Base-by-base conservation (phyloP, 176 grass and related monocot genomes). In the Paspalum notatum region DNA sequence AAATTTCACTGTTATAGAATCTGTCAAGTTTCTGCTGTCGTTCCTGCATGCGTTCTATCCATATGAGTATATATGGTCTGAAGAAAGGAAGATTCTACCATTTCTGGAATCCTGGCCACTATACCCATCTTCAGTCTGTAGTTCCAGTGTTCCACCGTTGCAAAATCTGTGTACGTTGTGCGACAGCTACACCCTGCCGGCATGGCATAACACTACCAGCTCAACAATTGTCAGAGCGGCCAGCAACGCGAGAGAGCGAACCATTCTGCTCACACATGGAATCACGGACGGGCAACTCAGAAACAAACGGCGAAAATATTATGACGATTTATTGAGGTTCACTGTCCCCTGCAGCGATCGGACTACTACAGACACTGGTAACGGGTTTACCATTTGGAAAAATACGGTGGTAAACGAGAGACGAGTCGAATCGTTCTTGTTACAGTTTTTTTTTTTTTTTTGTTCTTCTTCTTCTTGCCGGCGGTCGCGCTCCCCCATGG, bases 361-460 rank as follows among this genome's bases (percentile, higher is more conserved):
- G 77, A 89, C 86, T 89, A 93, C 80, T 93, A 91, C 83, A 82
- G 83, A 85, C 80, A 91, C 89, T 74, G 77, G 52, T 52, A 78
- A 90, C 64, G 62, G 21, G 92, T 91, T 94, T 94, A 94, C 92
- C 92, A 86, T 84, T 84, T 85, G 83, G 85, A 84, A 84, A 87
- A 94, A 94, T 91, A 91, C 83, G 86, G 75, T 89, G 89, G 89
- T 89, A 94, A 94, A 94, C 92, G 89, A 94, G 92, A 79, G 86
- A 83, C 57, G 53, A 78, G 82, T 72, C 66, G 83, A 91, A 89
- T 89, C 48, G 45, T 63, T 90, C n/a, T 87, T 80, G 89, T 91
- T 94, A 94, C 92, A 91, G 82, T 81, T 17, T 87, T 90, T 5
- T 21, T 44, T 46, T 20, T 79, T 21, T 90, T 81, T 17, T 87